Conservation (phyloP, 306 rosid genomes). For the Ziziphus jujuba region DNA sequence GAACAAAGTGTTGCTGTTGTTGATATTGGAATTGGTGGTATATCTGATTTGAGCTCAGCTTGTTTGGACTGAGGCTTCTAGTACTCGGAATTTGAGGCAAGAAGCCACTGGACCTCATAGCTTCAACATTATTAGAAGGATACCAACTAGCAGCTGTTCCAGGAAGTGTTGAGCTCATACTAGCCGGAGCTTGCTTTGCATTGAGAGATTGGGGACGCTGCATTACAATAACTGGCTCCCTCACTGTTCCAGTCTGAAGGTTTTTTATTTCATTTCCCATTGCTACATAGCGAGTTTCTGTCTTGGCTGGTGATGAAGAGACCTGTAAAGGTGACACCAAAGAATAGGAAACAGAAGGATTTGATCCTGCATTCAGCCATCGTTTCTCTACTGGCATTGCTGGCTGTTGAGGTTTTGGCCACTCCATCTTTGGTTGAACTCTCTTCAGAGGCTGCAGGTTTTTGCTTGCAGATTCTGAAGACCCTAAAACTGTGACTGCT, state of each 20-base stretch:
- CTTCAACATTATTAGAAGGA: conserved; percentile 54
- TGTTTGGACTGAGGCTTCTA: conserved; percentile 58
- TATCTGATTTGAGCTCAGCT: conserved; percentile 61
- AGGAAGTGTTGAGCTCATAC: conserved; percentile 80
- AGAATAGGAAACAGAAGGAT: conserved; percentile 65
- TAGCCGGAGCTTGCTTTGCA: conserved; percentile 59
- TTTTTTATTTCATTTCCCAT: conserved; percentile 62
- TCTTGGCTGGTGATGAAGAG: conserved; percentile 53
- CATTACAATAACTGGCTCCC: conserved; percentile 76
- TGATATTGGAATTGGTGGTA: conserved; percentile 78
- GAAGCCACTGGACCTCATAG: conserved; percentile 61
- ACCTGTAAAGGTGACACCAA: conserved; percentile 62
- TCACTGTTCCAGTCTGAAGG: conserved; percentile 61
- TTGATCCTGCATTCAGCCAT: conserved; percentile 62
- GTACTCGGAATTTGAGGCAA: conserved; percentile 55
- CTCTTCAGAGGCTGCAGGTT: conserved; percentile 65
- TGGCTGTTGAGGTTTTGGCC: conserved; percentile 68
- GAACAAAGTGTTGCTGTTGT: conserved; percentile 52
- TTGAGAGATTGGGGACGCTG: conserved; percentile 79
- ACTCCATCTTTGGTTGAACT: conserved; percentile 71
- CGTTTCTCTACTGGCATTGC: conserved; percentile 58
- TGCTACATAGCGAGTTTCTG: conserved; percentile 58
- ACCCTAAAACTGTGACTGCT: conserved; percentile 43
- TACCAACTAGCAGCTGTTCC: conserved; percentile 64
- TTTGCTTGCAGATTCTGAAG: conserved; percentile 61